Base-by-base conservation (phyloP, 1,284 basidiomycete species). In the Malassezia sp. region DNA sequence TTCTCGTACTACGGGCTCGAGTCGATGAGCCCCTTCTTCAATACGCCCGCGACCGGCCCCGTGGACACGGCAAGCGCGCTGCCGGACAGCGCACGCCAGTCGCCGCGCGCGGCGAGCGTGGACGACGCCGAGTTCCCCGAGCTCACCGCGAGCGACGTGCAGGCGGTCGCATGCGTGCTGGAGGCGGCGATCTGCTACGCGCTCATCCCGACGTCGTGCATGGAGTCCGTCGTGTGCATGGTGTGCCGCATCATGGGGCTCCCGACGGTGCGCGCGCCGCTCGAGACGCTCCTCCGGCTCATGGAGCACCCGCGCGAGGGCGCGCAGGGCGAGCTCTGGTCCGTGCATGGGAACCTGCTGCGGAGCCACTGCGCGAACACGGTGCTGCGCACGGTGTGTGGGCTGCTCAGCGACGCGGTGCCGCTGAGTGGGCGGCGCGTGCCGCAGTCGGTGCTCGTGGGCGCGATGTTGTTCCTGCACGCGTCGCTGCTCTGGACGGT, bases 1-100 rank as follows among this genome's bases (percentile, higher is more conserved):
- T 68, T 61, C 52, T 62, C 63, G 22, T 66, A 63, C 50, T 69
- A 64, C 34, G 67, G 63, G 22, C 46, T 66, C 26, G 62, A 69
- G 32, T 49, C 45, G 28, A 55, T 56, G 35, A 59, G 49, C 30
- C 52, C 59, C 3, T 60, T 56, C 45, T 39, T 51, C 20, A 47
- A 51, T 28, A 54, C 54, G 3, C 59, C 61, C 0, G 54, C 53
- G 0, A 14, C 20, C 14, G 22, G 17, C 5, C 11, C 18, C 18
- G 18, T 7, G n/a, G 17, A 11, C 5, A n/a, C 9, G 12, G 20
- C 39, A 1, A 14, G 17, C 14, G 17, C 17, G 4, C 2, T 20
- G 7, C 9, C n/a, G 4, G 29, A 4, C n/a, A 20, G 17, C 18
- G 21, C 15, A 15, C 26, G 5, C 24, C 2, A 11, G 17, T 15